Base-by-base conservation (phyloP, 331 rosid genomes). In the Spiraea crenata region DNA sequence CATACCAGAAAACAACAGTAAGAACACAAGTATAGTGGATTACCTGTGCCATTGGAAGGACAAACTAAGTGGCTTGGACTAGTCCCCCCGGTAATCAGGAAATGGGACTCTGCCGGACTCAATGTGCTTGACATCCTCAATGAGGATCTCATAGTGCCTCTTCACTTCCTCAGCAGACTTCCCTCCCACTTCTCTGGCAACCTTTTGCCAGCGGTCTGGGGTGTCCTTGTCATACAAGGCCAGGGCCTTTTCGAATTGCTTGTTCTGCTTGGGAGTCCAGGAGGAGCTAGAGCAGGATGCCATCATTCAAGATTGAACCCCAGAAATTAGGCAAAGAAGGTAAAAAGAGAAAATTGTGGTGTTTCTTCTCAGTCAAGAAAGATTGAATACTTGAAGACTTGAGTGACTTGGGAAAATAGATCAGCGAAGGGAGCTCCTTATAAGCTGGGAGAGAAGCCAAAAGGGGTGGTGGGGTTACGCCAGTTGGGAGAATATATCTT, bases 121-220 rank as follows among this genome's bases (percentile, higher is more conserved):
- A 71, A 92, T 92, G 85, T 86, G 87, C 11, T 63, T 76, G 61
- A 92, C 59, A 79, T 89, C 98, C 72, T 87, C 92, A 38, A 75
- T 69, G 69, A 92, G 92, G 74, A 85, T 38, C 68, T 89, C 90
- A 76, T 86, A 92, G 79, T 87, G 96, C 46, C 66, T 75, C 75
- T 87, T 89, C 57, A 92, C 92, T 42, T 92, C 98, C 45, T 87
- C 98, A 0, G 85, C 90, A 5, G 98, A 69, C 71, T 92, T 92
- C 72, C 95, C 83, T 4, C 80, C 87, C 17, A 87, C 96, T 3
- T 79, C 75, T 63, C 64, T 74, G 40, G 96, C 95, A 38, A 92
- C 74, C 76, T 87, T 92, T 70, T 82, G 95, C 98, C 98, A 89
- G 81, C 85, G 85, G 55, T 92, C 95, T 1, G 95, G 92, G 38